Percentiles rank a stretch among this genome's conserved stretches.
Evolutionary conservation across 1,139 yeast species (phyloP).

Genomic region (Lodderomyces parapsilosis): DNA sequence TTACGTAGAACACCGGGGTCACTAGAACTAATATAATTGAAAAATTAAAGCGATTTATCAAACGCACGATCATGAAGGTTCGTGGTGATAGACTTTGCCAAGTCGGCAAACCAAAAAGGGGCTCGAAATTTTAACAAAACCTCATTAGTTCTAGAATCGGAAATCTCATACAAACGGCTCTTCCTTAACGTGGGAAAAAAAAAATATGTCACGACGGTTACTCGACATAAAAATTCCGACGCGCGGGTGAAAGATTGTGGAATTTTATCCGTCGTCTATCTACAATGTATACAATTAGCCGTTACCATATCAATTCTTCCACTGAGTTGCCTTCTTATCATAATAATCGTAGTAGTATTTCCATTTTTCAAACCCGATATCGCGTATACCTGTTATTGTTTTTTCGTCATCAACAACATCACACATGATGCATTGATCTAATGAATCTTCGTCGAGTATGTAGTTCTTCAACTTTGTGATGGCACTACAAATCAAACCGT

Average conservation of each 20-base stretch:
- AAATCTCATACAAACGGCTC: neutral
- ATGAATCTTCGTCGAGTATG: constrained; percentile 6
- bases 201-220: neutral
- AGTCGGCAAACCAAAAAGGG: no score
- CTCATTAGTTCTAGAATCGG: no score
- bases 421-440: constrained; percentile 37
- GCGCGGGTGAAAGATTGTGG: no score
- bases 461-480: constrained; percentile 50
- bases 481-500: constrained; percentile 61
- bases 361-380: constrained; percentile 46
- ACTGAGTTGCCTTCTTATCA: constrained; percentile 21
- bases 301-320: neutral
- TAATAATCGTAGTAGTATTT: constrained; percentile 38
- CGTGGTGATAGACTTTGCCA: no score
- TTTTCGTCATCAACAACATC: constrained; percentile 39
- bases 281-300: constrained; percentile 6
- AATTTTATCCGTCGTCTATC: neutral
- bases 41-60: no score
- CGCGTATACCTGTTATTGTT: constrained; percentile 35
- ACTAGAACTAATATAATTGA: no score
- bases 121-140: no score
- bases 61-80: no score
- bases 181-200: no score
- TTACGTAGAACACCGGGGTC: no score
- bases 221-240: neutral